Conservation (phyloP, 176 grass and related monocot species). For the Rhipidocladum racemiflorum region DNA sequence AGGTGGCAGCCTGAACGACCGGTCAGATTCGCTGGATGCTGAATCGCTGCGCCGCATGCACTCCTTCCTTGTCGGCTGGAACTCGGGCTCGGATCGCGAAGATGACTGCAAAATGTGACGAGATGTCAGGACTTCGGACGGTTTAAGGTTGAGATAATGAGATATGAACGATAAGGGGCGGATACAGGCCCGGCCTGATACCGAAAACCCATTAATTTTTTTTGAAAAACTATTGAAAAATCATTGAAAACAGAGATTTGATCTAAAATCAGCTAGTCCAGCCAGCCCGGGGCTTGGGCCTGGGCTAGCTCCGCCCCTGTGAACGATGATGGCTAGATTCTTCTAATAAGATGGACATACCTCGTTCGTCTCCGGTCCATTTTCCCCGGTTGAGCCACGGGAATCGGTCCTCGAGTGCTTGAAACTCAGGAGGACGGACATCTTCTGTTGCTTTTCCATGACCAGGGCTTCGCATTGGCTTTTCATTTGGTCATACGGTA, state of each 20-base stretch:
- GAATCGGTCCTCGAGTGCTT: constrained; percentile 61
- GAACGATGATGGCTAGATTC: neutral
- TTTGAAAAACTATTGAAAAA: no score
- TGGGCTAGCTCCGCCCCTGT: no score
- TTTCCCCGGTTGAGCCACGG: constrained; percentile 29
- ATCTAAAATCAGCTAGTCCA: no score
- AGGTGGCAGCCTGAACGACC: constrained; percentile 78
- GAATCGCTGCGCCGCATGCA: constrained; percentile 52
- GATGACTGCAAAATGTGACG: constrained; percentile 48
- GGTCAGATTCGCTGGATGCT: constrained; percentile 56
- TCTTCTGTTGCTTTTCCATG: constrained; percentile 86
- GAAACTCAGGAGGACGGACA: constrained; percentile 88
- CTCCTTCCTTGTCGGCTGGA: constrained; percentile 41
- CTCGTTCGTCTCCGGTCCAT: constrained; percentile 44
- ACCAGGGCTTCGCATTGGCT: constrained; percentile 92
- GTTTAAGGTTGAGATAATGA: neutral
- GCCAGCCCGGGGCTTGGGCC: no score
- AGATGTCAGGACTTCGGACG: neutral
- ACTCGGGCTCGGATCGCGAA: constrained; percentile 28
- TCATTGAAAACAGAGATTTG: no score
- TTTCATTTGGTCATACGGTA: constrained; percentile 96
- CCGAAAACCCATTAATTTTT: no score
- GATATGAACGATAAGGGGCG: no score
- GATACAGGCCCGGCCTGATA: no score
- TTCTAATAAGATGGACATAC: constrained; percentile 28